Evolutionary conservation across 1,284 basidiomycete genomes (phyloP).

Genomic region (Pascua sp.): DNA sequence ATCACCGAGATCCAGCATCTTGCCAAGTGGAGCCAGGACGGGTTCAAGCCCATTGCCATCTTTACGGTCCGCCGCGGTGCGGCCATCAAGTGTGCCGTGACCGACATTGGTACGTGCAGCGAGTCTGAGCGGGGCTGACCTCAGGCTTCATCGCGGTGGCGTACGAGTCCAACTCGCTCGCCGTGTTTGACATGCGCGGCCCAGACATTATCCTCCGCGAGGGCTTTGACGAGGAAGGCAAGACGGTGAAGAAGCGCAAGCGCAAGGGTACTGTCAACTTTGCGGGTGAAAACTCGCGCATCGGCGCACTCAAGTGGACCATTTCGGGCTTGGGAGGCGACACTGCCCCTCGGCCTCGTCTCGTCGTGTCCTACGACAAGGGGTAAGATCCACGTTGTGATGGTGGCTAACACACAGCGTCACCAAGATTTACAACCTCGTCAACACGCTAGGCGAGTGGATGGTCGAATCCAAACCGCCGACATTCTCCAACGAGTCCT

Average conservation of each 20-base stretch:
- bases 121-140: neutral
- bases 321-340: slow-evolving; percentile 62
- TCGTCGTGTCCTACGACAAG: slow-evolving; percentile 62
- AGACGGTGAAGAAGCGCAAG: slow-evolving; percentile 45
- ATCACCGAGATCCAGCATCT: slow-evolving; percentile 42
- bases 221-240: slow-evolving; percentile 43
- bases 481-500: slow-evolving; percentile 49
- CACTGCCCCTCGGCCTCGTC: slow-evolving; percentile 56
- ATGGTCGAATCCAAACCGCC: slow-evolving; percentile 55
- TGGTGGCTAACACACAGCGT: slow-evolving; percentile 30
- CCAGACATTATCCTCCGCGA: slow-evolving; percentile 61
- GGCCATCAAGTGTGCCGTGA: slow-evolving; percentile 59
- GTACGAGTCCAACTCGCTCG: slow-evolving; percentile 60
- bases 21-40: slow-evolving; percentile 52
- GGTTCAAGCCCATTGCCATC: slow-evolving; percentile 63
- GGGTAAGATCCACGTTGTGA: slow-evolving; percentile 49
- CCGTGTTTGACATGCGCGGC: slow-evolving; percentile 67
- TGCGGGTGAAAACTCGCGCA: slow-evolving; percentile 41
- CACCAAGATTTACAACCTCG: slow-evolving; percentile 59
- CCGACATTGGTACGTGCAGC: slow-evolving; percentile 61
- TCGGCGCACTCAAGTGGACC: slow-evolving; percentile 64
- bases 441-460: slow-evolving; percentile 55
- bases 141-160: slow-evolving; percentile 71
- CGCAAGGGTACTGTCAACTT: slow-evolving; percentile 45
- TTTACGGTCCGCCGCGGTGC: slow-evolving; percentile 56